Percentiles rank a stretch among this genome's conserved stretches.
These are phyloP conservation scores for Salinomyces thailandicus DNA, from an alignment of 2,329 filamentous ascomycete genomes.

Conservation along the genomic window DNA sequence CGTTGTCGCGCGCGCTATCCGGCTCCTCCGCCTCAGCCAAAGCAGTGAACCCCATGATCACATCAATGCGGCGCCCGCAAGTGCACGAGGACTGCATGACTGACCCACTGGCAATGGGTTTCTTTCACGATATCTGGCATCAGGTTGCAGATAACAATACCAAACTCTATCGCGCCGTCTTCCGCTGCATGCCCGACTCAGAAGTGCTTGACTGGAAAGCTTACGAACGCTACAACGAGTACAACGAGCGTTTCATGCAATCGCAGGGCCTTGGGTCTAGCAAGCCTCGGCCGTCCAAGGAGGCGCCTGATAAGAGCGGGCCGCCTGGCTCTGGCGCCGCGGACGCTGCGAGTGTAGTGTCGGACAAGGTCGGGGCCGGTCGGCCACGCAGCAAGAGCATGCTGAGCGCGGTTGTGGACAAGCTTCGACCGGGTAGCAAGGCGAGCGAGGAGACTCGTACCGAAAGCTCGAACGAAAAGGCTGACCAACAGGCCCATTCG, in stretches of 20 bases:
- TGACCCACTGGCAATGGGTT: constrained; percentile 71
- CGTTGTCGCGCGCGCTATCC: constrained; percentile 45
- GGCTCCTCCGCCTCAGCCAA: constrained; percentile 34
- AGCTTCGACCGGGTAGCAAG: constrained; percentile 23
- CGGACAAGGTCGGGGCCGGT: not conserved
- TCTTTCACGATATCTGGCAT: constrained; percentile 83
- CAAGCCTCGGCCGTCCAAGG: constrained; percentile 39
- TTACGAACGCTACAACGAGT: constrained; percentile 74
- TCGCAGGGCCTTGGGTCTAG: constrained; percentile 46
- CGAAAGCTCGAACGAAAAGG: constrained; percentile 10
- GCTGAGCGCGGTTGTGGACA: constrained; percentile 24
- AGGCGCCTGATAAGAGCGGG: constrained; percentile 39
- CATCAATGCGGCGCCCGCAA: constrained; percentile 61
- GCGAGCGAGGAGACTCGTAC: constrained; percentile 12
- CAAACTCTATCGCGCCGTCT: constrained; percentile 83
- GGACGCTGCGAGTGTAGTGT: constrained; percentile 8
- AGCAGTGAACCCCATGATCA: constrained; percentile 38
- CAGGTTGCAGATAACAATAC: constrained; percentile 88
- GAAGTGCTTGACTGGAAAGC: constrained; percentile 89
- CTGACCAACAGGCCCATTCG: constrained; percentile 17
- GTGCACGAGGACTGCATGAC: constrained; percentile 89
- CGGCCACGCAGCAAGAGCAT: constrained; percentile 13
- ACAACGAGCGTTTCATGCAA: constrained; percentile 66
- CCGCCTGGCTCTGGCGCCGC: constrained; percentile 34
- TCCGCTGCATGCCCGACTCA: constrained; percentile 93